Conservation (phyloP, 1,139 yeast species). For the Petasospora rhodanensis region DNA sequence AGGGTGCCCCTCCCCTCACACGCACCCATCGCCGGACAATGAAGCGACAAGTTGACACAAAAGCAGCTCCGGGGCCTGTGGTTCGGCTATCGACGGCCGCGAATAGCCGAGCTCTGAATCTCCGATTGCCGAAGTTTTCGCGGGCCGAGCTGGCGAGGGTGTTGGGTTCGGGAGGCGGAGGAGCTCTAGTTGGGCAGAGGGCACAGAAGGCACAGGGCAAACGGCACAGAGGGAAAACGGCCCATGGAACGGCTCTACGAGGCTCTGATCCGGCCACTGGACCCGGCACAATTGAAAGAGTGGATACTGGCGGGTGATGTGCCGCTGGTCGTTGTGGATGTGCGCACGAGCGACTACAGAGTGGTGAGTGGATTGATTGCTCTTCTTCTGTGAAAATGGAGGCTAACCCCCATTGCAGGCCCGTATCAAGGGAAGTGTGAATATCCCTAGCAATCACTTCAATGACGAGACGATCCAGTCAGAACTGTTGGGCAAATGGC, state of each 20-base stretch:
- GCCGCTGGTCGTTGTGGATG: slow-evolving; percentile 18
- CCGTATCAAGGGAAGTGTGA: slow-evolving; percentile 11
- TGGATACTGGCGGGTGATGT: slow-evolving; percentile 10
- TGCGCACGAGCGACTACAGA: slow-evolving; percentile 20
- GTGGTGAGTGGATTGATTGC: slow-evolving; percentile 7
- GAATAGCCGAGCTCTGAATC: no score
- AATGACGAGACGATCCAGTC: slow-evolving; percentile 31
- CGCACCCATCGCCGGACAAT: no score
- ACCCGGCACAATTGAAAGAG: slow-evolving; percentile 5
- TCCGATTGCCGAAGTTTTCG: no score
- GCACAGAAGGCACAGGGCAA: no score
- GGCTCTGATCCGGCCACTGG: slow-evolving; percentile 2
- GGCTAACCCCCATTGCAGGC: slow-evolving; percentile 1
- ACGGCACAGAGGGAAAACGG: background rate
- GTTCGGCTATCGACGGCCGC: slow-evolving; percentile 8
- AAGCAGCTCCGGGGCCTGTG: no score
- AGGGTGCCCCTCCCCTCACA: no score
- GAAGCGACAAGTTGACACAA: slow-evolving; percentile 9
- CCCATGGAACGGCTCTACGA: slow-evolving; percentile 8
- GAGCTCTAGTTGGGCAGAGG: no score
- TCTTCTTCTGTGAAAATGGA: background rate
- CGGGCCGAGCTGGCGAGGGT: no score
- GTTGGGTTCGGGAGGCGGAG: no score
- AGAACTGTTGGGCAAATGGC: slow-evolving; percentile 48
- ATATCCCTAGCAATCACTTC: slow-evolving; percentile 15